Conservation (phyloP, 169 alveolate genomes). For the Plasmodium vivax region DNA sequence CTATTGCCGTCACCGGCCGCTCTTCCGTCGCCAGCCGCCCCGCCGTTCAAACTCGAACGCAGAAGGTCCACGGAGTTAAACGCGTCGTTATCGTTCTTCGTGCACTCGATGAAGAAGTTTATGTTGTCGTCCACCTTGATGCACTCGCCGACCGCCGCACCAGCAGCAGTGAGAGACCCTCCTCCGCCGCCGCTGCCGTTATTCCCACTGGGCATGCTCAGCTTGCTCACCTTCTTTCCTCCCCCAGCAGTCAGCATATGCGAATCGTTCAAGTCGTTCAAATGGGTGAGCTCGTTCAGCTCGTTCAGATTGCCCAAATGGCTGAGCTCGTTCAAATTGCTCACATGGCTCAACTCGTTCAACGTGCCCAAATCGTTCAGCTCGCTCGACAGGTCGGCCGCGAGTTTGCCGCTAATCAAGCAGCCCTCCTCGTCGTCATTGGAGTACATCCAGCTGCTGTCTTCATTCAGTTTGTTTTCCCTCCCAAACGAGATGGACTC, state of each 20-base stretch:
- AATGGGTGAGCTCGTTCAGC: neutral
- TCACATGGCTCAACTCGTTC: neutral
- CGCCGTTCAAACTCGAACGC: slow-evolving; percentile 34
- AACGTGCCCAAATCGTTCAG: neutral
- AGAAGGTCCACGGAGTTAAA: slow-evolving; percentile 47
- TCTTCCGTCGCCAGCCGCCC: neutral
- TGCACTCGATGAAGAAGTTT: slow-evolving; percentile 34
- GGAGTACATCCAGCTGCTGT: slow-evolving; percentile 9
- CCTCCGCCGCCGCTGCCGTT: neutral
- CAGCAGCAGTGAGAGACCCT: neutral
- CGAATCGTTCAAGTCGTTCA: neutral
- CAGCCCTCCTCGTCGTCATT: slow-evolving; percentile 53
- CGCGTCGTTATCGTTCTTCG: slow-evolving; percentile 33
- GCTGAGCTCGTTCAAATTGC: neutral
- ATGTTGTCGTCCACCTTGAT: slow-evolving; percentile 27
- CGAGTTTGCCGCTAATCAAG: slow-evolving; percentile 8
- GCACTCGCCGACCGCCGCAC: neutral
- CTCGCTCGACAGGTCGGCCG: neutral
- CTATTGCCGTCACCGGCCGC: too few relatives aligned
- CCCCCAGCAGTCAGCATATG: neutral
- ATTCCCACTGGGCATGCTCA: neutral
- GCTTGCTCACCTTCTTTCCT: neutral
- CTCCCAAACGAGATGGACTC: slow-evolving; percentile 29
- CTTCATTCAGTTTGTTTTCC: slow-evolving; percentile 33
- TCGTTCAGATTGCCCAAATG: neutral